A percentile compares a stretch with the other conserved stretches of the same genome.
phyloP scores from a whole-genome alignment of 176 grass and related monocot genomes.

The Hordeum vulgare region DNA sequence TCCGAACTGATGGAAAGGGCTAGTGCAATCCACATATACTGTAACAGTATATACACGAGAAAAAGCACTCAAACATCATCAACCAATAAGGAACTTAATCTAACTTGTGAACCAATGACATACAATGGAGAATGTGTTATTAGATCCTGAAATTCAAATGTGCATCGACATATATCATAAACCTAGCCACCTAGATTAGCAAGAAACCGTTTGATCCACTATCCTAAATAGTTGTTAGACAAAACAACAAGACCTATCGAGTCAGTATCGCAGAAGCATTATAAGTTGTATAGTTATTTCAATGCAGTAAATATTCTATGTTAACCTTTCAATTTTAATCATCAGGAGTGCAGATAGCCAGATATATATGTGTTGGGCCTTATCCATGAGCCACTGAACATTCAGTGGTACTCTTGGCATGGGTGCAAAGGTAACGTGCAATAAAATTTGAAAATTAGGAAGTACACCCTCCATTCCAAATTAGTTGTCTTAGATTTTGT shows the following conservation, averaged over 20 bases:
- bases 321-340: background rate
- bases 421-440: background rate
- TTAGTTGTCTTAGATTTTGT: no score
- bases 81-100: slow-evolving; percentile 3
- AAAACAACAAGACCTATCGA: background rate
- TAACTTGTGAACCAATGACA: background rate
- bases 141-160: background rate
- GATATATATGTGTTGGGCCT: background rate
- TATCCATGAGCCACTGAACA: background rate
- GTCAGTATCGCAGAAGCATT: background rate
- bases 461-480: background rate
- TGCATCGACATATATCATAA: background rate
- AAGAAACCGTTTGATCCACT: background rate
- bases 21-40: no score
- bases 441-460: background rate
- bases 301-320: background rate
- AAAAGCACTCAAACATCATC: background rate
- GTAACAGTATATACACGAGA: no score
- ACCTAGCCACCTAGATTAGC: background rate
- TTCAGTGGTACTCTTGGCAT: background rate
- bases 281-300: background rate
- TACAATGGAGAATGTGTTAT: background rate
- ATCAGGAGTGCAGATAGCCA: background rate
- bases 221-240: background rate
- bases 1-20: no score